Conservation (phyloP, 208 protist genomes). For the Leishmania arabica region DNA sequence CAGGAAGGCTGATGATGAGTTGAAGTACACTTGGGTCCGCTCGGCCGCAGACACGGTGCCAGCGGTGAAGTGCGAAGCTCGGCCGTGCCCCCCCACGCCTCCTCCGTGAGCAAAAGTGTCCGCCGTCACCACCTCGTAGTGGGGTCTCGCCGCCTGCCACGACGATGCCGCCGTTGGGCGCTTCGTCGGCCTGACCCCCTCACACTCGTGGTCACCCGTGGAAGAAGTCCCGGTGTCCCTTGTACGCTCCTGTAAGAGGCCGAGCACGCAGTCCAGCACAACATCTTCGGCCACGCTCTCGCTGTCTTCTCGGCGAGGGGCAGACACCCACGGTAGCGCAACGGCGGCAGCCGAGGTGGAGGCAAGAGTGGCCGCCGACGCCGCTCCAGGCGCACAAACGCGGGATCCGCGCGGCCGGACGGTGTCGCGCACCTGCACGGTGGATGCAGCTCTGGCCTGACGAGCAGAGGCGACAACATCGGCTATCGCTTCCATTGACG, state of each 20-base stretch:
- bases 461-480: slow-evolving; percentile 11
- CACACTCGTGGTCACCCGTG: background rate
- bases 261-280: slow-evolving; percentile 29
- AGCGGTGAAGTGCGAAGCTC: background rate
- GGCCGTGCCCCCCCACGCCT: background rate
- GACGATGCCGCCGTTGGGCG: background rate
- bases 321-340: background rate
- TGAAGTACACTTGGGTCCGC: background rate
- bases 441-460: background rate
- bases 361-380: background rate
- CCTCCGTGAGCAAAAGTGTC: slow-evolving; percentile 37
- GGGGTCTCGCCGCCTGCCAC: slow-evolving; percentile 17
- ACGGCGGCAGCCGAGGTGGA: background rate
- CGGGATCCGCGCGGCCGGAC: slow-evolving; percentile 8
- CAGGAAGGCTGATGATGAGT: background rate
- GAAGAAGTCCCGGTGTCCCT: background rate
- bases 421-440: slow-evolving; percentile 7
- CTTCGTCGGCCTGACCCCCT: background rate
- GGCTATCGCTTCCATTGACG: background rate
- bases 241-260: slow-evolving; percentile 22
- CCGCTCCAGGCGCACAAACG: background rate
- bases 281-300: slow-evolving; percentile 23
- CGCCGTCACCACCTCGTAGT: slow-evolving; percentile 49
- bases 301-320: background rate
- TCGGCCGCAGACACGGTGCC: background rate